Base-by-base conservation (phyloP, 208 protist genomes). In the Leishmania guyanensis region DNA sequence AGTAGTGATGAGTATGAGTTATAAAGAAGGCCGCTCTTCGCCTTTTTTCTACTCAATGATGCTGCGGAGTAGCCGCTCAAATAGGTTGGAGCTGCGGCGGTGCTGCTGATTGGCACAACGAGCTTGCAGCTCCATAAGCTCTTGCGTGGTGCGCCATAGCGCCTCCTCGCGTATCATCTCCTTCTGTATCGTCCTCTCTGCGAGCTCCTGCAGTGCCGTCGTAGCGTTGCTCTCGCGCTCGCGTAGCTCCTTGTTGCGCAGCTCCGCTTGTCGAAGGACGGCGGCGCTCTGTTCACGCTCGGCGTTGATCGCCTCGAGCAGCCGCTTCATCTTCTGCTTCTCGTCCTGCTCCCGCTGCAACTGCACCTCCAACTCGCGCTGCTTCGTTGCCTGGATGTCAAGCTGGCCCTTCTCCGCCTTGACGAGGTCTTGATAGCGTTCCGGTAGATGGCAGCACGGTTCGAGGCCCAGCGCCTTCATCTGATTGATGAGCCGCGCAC, bases 401-500 rank as follows among this genome's bases (percentile, higher is more conserved):
- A 93, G 79, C 74, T 88, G 83, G 17, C 81, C 86, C 65, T 81
- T 79, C 26, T 97, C 93, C n/a, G 50, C 77, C 64, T 88, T 88
- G 72, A 88, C 89, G 17, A 97, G 84, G 62, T 92, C 90, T 58
- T 87, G 75, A 51, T 90, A 97, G 9, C 87, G 92, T 56, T 95
- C 82, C 10, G 93, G 93, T 16, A 97, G 76, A 71, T 87, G 71
- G 80, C 91, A 93, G 82, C 93, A 97, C 71, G 93, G 93, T 68
- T 76, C 81, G 48, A 94, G 83, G 50, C 87, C 89, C 12, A 93
- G 82, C 39, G 84, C 69, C 78, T 94, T 83, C 86, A 97, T 92
- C 84, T 97, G 93, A 50, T 85, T 89, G 46, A 91, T 93, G 14
- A 97, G 88, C 12, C 93, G 88, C 33, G 87, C 87, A 22, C 88